phyloP scores from a whole-genome alignment of 305 asterid species.

The Solanum hybrid region DNA sequence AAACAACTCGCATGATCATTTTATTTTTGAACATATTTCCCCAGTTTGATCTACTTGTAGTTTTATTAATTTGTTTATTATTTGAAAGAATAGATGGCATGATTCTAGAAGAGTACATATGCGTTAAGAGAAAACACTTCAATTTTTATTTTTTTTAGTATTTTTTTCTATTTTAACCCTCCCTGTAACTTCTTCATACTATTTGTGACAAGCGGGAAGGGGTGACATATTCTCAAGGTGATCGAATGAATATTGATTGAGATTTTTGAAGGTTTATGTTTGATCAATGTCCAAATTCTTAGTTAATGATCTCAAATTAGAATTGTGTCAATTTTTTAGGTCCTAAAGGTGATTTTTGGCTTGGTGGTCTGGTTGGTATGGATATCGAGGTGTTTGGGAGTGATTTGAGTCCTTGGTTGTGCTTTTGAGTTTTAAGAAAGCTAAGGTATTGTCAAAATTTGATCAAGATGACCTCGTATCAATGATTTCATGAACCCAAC shows the following conservation, averaged over 20 bases:
- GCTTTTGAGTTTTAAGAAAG: neutral
- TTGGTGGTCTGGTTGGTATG: neutral
- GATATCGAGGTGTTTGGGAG: neutral
- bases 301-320: neutral
- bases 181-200: neutral
- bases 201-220: neutral
- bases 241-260: too few species aligned
- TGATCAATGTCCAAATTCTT: neutral
- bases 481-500: neutral
- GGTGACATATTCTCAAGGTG: neutral
- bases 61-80: neutral
- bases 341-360: neutral
- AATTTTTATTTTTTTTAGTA: neutral
- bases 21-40: neutral
- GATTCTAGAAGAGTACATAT: neutral
- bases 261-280: neutral
- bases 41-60: neutral
- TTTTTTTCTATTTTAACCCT: neutral
- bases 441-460: neutral
- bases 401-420: neutral
- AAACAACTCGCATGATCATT: neutral
- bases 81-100: neutral
- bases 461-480: neutral
- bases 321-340: neutral
- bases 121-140: neutral